Conservation (phyloP, 75 land plant genomes). For the Pseudotsuga menziesii region DNA sequence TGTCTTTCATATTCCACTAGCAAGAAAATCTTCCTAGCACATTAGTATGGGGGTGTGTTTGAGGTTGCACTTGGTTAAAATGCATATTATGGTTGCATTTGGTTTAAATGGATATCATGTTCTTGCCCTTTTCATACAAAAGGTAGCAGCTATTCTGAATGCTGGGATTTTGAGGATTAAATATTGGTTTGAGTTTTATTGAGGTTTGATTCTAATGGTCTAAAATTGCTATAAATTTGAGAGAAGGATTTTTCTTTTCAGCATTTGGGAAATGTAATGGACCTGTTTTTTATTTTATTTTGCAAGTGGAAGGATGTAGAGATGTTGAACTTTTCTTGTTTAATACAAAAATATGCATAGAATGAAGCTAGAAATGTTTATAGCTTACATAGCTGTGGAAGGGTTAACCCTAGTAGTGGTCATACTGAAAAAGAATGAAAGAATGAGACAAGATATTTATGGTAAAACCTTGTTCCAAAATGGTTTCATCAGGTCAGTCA, state of each 20-base stretch:
- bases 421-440: background rate
- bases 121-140: background rate
- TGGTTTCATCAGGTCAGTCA: background rate
- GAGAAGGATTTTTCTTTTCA: background rate
- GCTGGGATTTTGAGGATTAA: background rate
- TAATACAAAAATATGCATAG: no score
- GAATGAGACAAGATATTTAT: background rate
- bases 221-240: background rate
- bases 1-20: background rate
- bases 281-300: background rate
- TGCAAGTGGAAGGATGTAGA: background rate
- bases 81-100: background rate
- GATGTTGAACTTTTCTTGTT: background rate
- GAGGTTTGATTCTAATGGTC: background rate
- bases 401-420: background rate
- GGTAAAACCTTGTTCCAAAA: background rate
- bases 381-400: background rate
- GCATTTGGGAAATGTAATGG: slow-evolving; percentile 11
- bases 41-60: no score
- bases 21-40: background rate
- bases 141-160: no score
- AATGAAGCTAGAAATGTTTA: background rate
- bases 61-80: background rate
- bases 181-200: background rate
- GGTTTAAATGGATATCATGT: background rate